Conservation (phyloP, 108 stramenopile species). For the Fragilaria radians region DNA sequence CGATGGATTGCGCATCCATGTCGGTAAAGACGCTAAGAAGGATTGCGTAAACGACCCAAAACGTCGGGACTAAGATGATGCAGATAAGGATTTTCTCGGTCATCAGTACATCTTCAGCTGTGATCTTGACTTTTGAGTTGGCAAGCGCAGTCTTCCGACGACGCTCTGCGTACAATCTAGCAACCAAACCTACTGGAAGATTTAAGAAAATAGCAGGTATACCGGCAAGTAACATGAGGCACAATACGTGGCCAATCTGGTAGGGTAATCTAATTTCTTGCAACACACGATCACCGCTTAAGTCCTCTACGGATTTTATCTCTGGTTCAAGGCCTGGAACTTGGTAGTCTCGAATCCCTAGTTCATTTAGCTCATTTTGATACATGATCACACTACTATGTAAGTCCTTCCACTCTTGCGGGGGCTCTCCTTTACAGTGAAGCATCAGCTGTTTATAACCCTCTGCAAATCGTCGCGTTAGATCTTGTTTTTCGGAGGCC, state of each 20-base stretch:
- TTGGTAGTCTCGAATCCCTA: conserved; percentile 94
- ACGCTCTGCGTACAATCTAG: conserved; percentile 71
- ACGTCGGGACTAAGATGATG: conserved; percentile 90
- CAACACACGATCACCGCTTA: conserved; percentile 63
- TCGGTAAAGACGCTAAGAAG: conserved; percentile 61
- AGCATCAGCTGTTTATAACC: conserved; percentile 81
- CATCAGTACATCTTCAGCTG: conserved; percentile 91
- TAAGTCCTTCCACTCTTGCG: conserved; percentile 77
- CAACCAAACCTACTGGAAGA: conserved; percentile 87
- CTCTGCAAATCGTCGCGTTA: conserved; percentile 90
- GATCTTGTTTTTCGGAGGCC: conserved; percentile 78
- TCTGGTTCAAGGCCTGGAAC: conserved; percentile 52
- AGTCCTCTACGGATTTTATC: conserved; percentile 15
- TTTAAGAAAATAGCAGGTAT: conserved; percentile 88
- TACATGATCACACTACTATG: conserved; percentile 76
- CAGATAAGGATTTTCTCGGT: conserved; percentile 92
- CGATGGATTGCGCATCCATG: conserved; percentile 71
- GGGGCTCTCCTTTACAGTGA: conserved; percentile 54
- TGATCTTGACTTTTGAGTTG: conserved; percentile 91
- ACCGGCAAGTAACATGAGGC: conserved; percentile 71
- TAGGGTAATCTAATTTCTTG: conserved; percentile 65
- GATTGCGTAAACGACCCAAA: conserved; percentile 88
- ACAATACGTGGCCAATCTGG: conserved; percentile 78
- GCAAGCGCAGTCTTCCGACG: conserved; percentile 88
- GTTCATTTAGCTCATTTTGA: conserved; percentile 64